Conservation (phyloP, 495 filamentous ascomycete genomes). For the Durotheca rogersii region DNA sequence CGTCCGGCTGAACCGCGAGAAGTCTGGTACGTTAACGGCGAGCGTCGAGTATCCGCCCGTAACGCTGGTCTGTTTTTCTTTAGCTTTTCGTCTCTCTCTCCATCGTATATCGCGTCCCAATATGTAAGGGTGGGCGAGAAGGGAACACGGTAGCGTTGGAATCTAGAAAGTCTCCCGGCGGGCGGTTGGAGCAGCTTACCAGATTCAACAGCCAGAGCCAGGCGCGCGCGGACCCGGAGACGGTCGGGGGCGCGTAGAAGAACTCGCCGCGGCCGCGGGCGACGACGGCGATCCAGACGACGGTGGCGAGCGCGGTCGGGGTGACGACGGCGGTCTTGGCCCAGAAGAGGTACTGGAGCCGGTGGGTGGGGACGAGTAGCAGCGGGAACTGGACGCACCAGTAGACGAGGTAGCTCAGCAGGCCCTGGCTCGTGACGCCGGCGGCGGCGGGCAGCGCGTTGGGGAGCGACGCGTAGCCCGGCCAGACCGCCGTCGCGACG, state of each 20-base stretch:
- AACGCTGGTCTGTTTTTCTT: slow-evolving; percentile 31
- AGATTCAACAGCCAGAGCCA: slow-evolving; percentile 40
- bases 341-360: slow-evolving; percentile 58
- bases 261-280: slow-evolving; percentile 48
- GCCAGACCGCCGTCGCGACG: slow-evolving; percentile 70
- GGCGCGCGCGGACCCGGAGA: slow-evolving; percentile 33
- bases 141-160: not conserved
- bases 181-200: not conserved
- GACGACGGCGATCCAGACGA: slow-evolving; percentile 51
- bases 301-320: slow-evolving; percentile 52
- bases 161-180: not conserved
- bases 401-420: slow-evolving; percentile 63
- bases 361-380: slow-evolving; percentile 54
- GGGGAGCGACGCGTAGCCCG: slow-evolving; percentile 52
- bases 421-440: slow-evolving; percentile 61
- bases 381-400: slow-evolving; percentile 54
- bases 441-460: slow-evolving; percentile 56
- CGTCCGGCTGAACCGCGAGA: slow-evolving; percentile 34
- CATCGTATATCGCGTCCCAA: too few relatives aligned
- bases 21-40: slow-evolving; percentile 34
- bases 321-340: slow-evolving; percentile 55
- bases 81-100: too few relatives aligned
- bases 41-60: slow-evolving; percentile 35
- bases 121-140: too few relatives aligned
- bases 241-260: slow-evolving; percentile 44